These are phyloP conservation scores for Phytophthora fragariaefolia DNA, from an alignment of 352 stramenopile species.

Conservation along the genomic window DNA sequence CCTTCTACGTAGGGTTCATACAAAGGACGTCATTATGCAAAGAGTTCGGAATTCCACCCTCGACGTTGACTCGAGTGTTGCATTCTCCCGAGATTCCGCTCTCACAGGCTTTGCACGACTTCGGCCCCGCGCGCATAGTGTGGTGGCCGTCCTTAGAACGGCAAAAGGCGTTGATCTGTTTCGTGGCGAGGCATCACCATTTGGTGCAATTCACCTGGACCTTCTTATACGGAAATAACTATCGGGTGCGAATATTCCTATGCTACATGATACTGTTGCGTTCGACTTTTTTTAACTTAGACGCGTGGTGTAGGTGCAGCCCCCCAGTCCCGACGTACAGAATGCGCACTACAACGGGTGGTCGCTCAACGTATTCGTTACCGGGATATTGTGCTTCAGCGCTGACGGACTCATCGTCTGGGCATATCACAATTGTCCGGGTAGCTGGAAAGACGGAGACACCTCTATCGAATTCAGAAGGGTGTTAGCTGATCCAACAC, in stretches of 20 bases:
- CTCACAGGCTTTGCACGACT: not conserved
- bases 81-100: not conserved
- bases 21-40: not conserved
- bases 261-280: not conserved
- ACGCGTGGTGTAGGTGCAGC: conserved; percentile 2
- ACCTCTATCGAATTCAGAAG: not conserved
- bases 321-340: conserved; percentile 5
- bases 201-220: not conserved
- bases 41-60: conserved; percentile 2
- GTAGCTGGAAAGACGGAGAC: conserved; percentile 27
- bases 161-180: not conserved
- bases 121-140: not conserved
- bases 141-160: not conserved
- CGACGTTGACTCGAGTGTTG: not conserved
- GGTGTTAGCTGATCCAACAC: not conserved
- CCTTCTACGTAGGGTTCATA: conserved; percentile 1
- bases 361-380: conserved; percentile 13
- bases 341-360: conserved; percentile 27
- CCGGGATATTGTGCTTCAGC: conserved; percentile 15
- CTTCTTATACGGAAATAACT: not conserved
- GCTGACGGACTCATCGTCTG: conserved; percentile 20
- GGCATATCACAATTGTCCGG: conserved; percentile 18
- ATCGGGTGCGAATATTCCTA: not conserved
- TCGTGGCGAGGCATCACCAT: not conserved
- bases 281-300: not conserved